phyloP scores from a whole-genome alignment of 345 rosid genomes.

The Punica granatum region DNA sequence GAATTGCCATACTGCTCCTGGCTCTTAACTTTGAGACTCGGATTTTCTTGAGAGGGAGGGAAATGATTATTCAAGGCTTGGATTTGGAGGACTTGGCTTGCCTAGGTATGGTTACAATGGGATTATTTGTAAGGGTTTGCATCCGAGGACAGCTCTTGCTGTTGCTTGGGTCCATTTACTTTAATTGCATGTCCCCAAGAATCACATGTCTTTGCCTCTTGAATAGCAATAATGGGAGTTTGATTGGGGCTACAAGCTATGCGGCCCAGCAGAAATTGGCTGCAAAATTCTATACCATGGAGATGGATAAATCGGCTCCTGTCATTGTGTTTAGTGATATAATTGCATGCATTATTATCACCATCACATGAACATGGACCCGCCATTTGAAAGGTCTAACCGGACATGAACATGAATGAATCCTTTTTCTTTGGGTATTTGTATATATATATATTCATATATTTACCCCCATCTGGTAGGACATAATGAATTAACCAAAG shows the following conservation, averaged over 20 bases:
- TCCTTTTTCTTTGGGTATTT: not conserved
- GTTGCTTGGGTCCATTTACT: not conserved
- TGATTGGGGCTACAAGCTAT: not conserved
- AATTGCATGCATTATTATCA: not conserved
- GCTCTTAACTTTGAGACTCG: too few relatives aligned
- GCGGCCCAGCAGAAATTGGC: not conserved
- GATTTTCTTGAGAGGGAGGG: too few relatives aligned
- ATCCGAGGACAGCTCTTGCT: not conserved
- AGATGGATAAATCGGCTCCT: not conserved
- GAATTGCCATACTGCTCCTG: not conserved
- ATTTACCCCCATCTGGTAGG: too few relatives aligned
- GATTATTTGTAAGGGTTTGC: not conserved
- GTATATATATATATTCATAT: too few relatives aligned
- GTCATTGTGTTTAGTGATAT: not conserved
- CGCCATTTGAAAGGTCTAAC: not conserved
- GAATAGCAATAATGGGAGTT: not conserved
- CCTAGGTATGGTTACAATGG: not conserved
- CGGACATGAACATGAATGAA: too few relatives aligned
- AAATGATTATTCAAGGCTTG: not conserved
- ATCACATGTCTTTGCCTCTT: constrained; percentile 11
- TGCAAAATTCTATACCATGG: not conserved
- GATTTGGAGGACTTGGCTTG: not conserved
- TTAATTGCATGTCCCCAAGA: not conserved
- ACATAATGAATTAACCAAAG: too few relatives aligned
- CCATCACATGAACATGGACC: not conserved